phyloP scores from a whole-genome alignment of 139 green algal species.

The Astrephomene gubernaculifera region DNA sequence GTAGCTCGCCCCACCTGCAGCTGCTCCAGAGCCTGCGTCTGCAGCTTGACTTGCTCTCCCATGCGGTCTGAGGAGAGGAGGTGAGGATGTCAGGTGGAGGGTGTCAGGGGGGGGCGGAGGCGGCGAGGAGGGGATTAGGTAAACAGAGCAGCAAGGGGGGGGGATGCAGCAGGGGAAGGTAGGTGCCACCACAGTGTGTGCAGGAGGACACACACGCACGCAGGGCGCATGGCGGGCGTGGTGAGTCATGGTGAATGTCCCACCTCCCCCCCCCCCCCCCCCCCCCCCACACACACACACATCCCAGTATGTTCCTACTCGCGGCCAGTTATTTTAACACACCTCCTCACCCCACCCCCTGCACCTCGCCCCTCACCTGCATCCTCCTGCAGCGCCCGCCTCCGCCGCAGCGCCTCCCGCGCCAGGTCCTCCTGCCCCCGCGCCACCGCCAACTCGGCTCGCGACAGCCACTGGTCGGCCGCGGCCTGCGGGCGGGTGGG shows the following conservation, averaged over 20 bases:
- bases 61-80: constrained; percentile 57
- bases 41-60: constrained; percentile 82
- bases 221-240: too few species aligned
- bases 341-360: too few species aligned
- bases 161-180: background rate
- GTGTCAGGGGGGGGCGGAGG: background rate
- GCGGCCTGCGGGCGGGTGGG: too few species aligned
- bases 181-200: background rate
- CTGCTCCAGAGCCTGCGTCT: constrained; percentile 88
- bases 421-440: constrained; percentile 96
- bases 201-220: too few species aligned
- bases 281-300: too few species aligned
- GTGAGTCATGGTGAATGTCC: too few species aligned
- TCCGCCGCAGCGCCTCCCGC: constrained; percentile 87
- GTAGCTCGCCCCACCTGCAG: constrained; percentile 77
- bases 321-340: too few species aligned
- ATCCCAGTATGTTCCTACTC: too few species aligned
- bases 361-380: constrained; percentile 20
- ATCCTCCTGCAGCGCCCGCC: constrained; percentile 84
- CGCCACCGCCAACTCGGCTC: constrained; percentile 90
- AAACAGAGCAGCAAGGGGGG: background rate
- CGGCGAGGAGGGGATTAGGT: background rate
- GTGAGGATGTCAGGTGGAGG: background rate
- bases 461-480: constrained; percentile 65
- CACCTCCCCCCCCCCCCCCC: too few species aligned